Percentiles rank a stretch among this genome's conserved stretches.
Conservation (phyloP, 345 rosid species). For the Sonneratia alba region DNA sequence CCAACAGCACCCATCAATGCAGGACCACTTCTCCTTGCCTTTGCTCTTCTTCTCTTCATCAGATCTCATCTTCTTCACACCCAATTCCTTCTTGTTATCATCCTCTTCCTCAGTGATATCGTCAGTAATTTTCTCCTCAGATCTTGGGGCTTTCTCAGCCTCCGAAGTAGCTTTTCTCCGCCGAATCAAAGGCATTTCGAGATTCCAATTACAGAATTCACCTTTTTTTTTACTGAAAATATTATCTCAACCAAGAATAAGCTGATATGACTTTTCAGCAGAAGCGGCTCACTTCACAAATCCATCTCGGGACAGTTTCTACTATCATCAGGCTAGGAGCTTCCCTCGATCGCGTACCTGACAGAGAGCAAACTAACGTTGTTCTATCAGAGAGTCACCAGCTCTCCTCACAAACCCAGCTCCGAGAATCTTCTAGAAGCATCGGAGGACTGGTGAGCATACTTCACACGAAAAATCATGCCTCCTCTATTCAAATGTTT, state of each 20-base stretch:
- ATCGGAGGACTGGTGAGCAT: background rate
- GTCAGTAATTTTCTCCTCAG: conserved; percentile 3
- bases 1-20: conserved; percentile 89
- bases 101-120: conserved; percentile 7
- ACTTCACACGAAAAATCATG: background rate
- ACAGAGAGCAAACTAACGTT: background rate
- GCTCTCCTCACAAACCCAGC: conserved; percentile 2
- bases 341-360: background rate
- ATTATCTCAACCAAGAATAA: background rate
- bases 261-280: background rate
- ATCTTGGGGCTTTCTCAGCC: conserved; percentile 9
- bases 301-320: background rate
- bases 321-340: background rate
- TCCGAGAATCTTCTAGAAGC: background rate
- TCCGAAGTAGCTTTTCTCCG: conserved; percentile 10
- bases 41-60: conserved; percentile 3
- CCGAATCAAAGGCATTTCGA: conserved; percentile 13
- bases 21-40: conserved; percentile 44
- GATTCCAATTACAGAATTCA: background rate
- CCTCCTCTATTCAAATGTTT: background rate
- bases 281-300: background rate
- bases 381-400: background rate
- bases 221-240: background rate
- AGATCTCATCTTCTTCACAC: conserved; percentile 3
- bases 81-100: conserved; percentile 15